Base-by-base conservation (phyloP, 148 eudicot species). In the Vaccinium corymbosum region DNA sequence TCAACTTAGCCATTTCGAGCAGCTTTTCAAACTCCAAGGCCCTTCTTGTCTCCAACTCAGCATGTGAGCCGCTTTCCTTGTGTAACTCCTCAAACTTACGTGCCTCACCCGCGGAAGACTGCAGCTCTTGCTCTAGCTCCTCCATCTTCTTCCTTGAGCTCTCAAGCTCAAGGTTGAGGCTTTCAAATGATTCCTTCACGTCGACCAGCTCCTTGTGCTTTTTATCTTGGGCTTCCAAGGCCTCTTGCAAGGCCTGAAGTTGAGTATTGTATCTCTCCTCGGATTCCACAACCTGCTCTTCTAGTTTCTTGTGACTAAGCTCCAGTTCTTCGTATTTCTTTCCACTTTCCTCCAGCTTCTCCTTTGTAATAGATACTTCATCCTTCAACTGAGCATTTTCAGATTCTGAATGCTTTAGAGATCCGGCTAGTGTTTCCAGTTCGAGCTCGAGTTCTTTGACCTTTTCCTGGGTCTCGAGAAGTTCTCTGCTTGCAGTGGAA, bases 391-490 rank as follows among this genome's bases (percentile, higher is more conserved):
- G 89, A 55, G 86, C 72, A 85, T 92, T 94, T 81, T 88, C 93
- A 51, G 95, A 88, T 86, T 95, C 96, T 0, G 95, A 89, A 55
- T 93, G 90, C 84, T 94, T 93, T 48, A 91, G 81, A 14, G 78
- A 87, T 16, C 76, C 66, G 17, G 93, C 76, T 59, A 93, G 86
- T 79, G 82, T 92, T 84, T 90, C 88, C 86, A 97, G 85, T 87
- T 97, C 97, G 61, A 86, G 80, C 80, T 93, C 94, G 68, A 94
- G 92, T 84, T 93, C 98, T 85, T 90, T 93, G 73, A 87, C 79
- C 90, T 89, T 94, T 83, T 94, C 98, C 48, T 91, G 93, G 17
- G 94, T 90, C 90, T 95, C 99, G 9, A 92, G 89, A 75, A 91
- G 81, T 38, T 93, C 97, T 82, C 93, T 89, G 86, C 90, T 90